Base-by-base conservation (phyloP, 768 basidiomycete genomes). In the Saitozyma podzolica region DNA sequence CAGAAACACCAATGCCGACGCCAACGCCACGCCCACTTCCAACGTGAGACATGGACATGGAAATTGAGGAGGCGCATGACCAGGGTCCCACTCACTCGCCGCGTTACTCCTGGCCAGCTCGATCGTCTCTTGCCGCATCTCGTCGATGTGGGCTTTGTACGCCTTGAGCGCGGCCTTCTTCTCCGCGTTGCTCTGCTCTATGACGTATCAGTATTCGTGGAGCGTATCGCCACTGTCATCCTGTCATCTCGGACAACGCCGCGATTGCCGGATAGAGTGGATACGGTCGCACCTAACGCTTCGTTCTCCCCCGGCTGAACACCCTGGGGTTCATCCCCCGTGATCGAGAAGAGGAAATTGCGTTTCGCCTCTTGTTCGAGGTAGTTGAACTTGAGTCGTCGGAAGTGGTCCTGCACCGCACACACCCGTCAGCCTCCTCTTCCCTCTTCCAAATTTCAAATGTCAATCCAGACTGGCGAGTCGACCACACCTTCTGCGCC, bases 311-410 rank as follows among this genome's bases (percentile, higher is more conserved):
- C 88, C 8, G 86, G 86, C 6, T 88, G 88, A 47, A 92, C 86
- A 62, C 87, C 85, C 2, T 89, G 88, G 0, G 90, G 89, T 61
- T 93, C 90, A 69, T 90, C 87, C 9, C 87, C 90, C 54, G 92
- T 88, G 69, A 94, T 92, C 0, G 86, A 87, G 76, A 89, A 88
- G 69, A 92, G 84, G 72, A 93, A 94, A 78, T 89, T 87, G 70
- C 91, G 86, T 74, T 94, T 95, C 3, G 92, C 90, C 67, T 92
- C 90, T 77, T 92, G 90, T 72, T 95, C 91, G 16, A 92, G 81
- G 74, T 91, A 92, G 66, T 90, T 89, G 72, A 91, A 92, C 79
- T 94, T 94, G 37, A 93, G 85, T 70, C 68, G 58, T 17, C 74
- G 62, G 52, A 79, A 75, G 63, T 75, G 74, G 6, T 77, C 76